These are phyloP conservation scores for Amylocarpus encephaloides DNA, from an alignment of 2,329 filamentous ascomycete species.

Conservation along the genomic window DNA sequence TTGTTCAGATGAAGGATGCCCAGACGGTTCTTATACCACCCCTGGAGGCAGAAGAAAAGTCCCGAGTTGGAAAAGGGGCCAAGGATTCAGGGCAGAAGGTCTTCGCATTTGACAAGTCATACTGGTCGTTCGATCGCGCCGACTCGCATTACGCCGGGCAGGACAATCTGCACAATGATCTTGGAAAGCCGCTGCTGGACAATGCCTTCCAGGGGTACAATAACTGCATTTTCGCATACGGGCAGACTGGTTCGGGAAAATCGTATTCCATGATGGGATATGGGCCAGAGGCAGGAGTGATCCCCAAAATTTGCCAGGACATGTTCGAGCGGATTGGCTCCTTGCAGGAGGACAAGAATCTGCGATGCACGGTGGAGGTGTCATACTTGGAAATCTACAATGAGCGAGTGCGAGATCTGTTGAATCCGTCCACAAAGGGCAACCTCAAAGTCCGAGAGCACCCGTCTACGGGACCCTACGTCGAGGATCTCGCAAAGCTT, in stretches of 20 bases:
- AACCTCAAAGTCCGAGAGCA: conserved; percentile 97
- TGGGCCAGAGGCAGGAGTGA: conserved; percentile 90
- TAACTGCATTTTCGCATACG: conserved; percentile 99
- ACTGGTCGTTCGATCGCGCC: conserved; percentile 91
- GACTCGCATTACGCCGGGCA: conserved; percentile 84
- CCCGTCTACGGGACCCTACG: conserved; percentile 94
- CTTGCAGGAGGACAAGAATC: conserved; percentile 65
- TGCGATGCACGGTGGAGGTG: conserved; percentile 90
- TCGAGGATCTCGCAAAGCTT: conserved; percentile 93
- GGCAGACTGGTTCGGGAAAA: conserved; percentile 96
- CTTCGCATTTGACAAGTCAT: conserved; percentile 94
- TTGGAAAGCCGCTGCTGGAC: conserved; percentile 85
- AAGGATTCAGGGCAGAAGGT: conserved; percentile 71
- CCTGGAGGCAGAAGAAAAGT: conserved; percentile 48
- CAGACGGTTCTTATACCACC: conserved; percentile 84
- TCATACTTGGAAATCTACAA: conserved; percentile 99
- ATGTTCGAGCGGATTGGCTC: conserved; percentile 85
- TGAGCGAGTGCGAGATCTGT: conserved; percentile 87
- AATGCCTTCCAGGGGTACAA: conserved; percentile 99
- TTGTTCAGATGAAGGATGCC: conserved; percentile 90
- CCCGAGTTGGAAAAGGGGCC: conserved; percentile 51
- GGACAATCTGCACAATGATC: conserved; percentile 78
- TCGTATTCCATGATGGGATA: conserved; percentile 99
- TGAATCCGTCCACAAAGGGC: conserved; percentile 92
- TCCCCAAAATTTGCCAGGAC: conserved; percentile 92